Conservation (phyloP, 139 green algal genomes). For the Coccomyxa sp. region DNA sequence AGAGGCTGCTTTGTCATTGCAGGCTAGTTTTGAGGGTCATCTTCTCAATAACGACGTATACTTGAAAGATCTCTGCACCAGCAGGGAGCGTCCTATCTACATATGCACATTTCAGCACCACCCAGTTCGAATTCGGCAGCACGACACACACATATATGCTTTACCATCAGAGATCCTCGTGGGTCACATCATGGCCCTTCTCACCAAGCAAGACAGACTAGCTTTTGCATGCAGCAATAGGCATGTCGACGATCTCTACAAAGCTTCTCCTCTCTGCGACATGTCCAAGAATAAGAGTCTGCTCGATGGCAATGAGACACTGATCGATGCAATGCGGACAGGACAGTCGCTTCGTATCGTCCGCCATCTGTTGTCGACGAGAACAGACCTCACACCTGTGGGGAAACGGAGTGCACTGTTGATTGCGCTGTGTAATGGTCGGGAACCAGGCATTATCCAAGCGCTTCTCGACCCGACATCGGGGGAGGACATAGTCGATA, state of each 20-base stretch:
- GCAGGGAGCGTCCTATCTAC: neutral
- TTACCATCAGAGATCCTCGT: neutral
- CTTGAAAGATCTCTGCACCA: neutral
- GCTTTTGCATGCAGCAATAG: neutral
- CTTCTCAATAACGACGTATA: neutral
- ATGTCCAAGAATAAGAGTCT: neutral
- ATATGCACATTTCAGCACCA: neutral
- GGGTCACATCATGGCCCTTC: neutral
- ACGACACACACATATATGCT: neutral
- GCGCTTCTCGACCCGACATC: neutral
- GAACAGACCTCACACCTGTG: neutral
- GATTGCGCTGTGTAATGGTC: neutral
- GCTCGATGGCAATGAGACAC: neutral
- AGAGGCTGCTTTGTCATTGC: neutral
- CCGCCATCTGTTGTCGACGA: neutral
- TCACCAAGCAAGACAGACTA: neutral
- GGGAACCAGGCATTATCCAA: neutral
- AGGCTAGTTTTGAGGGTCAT: neutral
- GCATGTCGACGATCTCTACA: neutral
- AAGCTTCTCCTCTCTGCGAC: neutral
- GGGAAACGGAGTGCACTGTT: neutral
- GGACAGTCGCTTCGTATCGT: neutral
- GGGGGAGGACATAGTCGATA: neutral
- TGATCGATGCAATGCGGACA: neutral
- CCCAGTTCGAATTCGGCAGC: neutral